phyloP scores from a whole-genome alignment of 1,284 basidiomycete species.

The Cutaneotrichosporon cutaneum region DNA sequence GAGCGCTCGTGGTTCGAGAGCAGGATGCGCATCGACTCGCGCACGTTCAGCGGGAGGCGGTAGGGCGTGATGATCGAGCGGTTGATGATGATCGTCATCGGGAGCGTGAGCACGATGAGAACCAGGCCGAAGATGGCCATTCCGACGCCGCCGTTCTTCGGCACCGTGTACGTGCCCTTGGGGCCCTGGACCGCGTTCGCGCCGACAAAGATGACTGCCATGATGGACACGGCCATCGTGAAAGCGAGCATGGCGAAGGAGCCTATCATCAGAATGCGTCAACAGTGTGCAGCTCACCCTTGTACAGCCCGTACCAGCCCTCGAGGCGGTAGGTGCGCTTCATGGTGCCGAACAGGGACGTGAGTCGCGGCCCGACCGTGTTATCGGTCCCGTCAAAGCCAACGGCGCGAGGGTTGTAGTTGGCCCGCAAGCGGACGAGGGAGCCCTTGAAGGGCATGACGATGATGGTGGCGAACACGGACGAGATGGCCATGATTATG shows the following conservation, averaged over 20 bases:
- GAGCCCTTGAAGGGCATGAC: slow-evolving; percentile 53
- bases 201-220: slow-evolving; percentile 51
- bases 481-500: slow-evolving; percentile 44
- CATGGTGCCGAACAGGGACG: slow-evolving; percentile 60
- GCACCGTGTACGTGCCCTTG: slow-evolving; percentile 65
- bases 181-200: slow-evolving; percentile 46
- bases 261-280: slow-evolving; percentile 25
- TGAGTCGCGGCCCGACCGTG: slow-evolving; percentile 53
- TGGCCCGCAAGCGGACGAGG: slow-evolving; percentile 52
- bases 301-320: slow-evolving; percentile 78
- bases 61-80: slow-evolving; percentile 82
- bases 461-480: slow-evolving; percentile 43
- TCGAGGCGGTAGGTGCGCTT: slow-evolving; percentile 72
- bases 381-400: slow-evolving; percentile 63
- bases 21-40: slow-evolving; percentile 67
- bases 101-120: slow-evolving; percentile 64
- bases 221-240: slow-evolving; percentile 56
- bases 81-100: slow-evolving; percentile 74
- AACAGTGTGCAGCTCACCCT: slow-evolving; percentile 67
- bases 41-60: slow-evolving; percentile 65
- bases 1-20: slow-evolving; percentile 78
- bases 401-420: slow-evolving; percentile 61
- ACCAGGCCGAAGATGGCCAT: slow-evolving; percentile 53
- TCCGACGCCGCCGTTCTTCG: slow-evolving; percentile 63
- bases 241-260: slow-evolving; percentile 71